These are phyloP conservation scores for Cystobasidium slooffiae DNA, from an alignment of 1,284 basidiomycete species.

Conservation along the genomic window DNA sequence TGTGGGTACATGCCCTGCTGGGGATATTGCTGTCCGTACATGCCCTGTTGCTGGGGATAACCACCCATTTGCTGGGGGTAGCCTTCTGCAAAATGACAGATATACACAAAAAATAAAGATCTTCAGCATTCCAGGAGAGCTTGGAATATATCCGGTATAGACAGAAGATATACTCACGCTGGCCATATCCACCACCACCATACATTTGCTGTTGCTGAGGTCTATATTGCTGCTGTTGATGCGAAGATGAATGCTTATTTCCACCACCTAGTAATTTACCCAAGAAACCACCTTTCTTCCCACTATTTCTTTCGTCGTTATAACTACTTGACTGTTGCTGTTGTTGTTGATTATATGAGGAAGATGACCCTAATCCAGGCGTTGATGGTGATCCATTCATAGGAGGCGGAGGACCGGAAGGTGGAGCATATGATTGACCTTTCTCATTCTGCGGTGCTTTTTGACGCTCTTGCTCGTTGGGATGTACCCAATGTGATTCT, in stretches of 20 bases:
- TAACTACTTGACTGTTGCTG: background rate
- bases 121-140: no score
- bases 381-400: no score
- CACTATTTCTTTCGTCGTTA: background rate
- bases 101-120: no score
- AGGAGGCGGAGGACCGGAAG: constrained; percentile 22
- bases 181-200: constrained; percentile 21
- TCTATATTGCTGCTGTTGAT: constrained; percentile 18
- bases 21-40: constrained; percentile 1
- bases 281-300: constrained; percentile 19
- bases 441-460: background rate
- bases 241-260: background rate
- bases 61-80: constrained; percentile 26
- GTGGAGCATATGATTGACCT: constrained; percentile 23
- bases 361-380: background rate
- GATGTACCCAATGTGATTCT: constrained; percentile 41
- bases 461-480: constrained; percentile 30
- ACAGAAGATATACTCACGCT: no score
- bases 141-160: no score
- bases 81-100: background rate
- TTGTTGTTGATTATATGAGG: constrained; percentile 1
- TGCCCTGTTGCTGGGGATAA: constrained; percentile 15
- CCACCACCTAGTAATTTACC: constrained; percentile 7
- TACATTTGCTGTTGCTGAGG: constrained; percentile 5
- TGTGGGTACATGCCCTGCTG: constrained; percentile 16